Evolutionary conservation across 495 filamentous ascomycete genomes (phyloP), one percentile per base, ranked within the genome.

Genomic region (Penicillium nucicola): DNA sequence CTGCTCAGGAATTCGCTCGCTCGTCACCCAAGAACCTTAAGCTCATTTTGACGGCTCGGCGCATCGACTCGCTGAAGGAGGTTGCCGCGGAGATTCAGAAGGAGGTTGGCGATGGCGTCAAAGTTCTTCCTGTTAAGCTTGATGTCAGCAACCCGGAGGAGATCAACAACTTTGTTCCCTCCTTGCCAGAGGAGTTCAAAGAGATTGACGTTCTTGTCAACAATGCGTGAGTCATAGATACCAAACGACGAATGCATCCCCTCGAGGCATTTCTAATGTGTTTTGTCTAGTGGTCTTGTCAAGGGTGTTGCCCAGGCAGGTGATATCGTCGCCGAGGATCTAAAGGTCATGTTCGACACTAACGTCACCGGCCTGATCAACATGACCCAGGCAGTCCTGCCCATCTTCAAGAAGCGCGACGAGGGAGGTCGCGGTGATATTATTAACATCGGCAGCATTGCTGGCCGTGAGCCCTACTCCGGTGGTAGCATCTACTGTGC

Each of bases 401-500:
- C 85, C 15, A 85, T 91, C 66, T 95, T 90, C 79, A 85, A 90
- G 75, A 80, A 84, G 62, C 84, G 90, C 33, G 69, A 77, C 12
- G 82, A 92, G 34, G 89, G 89, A 42, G 92, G 91, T 45, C 72
- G 76, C 23, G 93, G 93, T 52, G 93, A 98, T 62, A 92, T 98
- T 63, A 95, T 98, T 69, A 97, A 97, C 70, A 88, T 98, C 63
- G 93, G 93, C 46, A 92, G 87, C 59, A 93, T 98, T 64, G 93
- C 93, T 19, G 93, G 93, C 18, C 82, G 93, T 33, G 92, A 96
- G 58, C 79, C 87, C 10, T 98, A 98, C 70, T 74, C 84, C 4
- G 91, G 95, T 37, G 93, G 93, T 19, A 84, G 85, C 58, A 96
- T 98, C 57, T 98, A 98, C 79, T 98, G 93, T 69, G 90, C 93